Conservation (phyloP, 768 basidiomycete genomes). For the Xanthoconium stramineum region DNA sequence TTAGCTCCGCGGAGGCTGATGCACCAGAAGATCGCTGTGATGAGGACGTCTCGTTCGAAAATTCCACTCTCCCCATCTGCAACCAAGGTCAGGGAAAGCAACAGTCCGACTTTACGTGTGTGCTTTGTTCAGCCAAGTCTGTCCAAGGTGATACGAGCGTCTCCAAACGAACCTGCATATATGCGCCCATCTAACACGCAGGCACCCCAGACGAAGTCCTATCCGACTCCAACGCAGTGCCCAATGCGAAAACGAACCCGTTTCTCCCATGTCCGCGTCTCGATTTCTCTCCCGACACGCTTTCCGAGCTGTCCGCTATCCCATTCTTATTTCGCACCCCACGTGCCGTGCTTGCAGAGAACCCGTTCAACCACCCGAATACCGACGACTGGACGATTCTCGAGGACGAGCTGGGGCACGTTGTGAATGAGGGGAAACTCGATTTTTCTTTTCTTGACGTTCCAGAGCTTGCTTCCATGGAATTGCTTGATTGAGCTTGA, state of each 20-base stretch:
- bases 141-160: constrained; percentile 21
- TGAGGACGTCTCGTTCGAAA: not conserved
- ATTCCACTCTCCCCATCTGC: constrained; percentile 11
- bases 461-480: constrained; percentile 14
- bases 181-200: constrained; percentile 21
- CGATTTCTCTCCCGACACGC: constrained; percentile 12
- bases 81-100: constrained; percentile 8
- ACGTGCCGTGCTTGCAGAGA: not conserved
- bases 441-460: constrained; percentile 28
- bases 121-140: constrained; percentile 17
- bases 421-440: constrained; percentile 21
- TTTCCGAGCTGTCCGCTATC: constrained; percentile 29
- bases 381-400: constrained; percentile 13
- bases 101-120: constrained; percentile 15
- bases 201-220: constrained; percentile 5
- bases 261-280: constrained; percentile 1
- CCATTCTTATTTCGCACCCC: constrained; percentile 30
- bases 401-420: constrained; percentile 20
- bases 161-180: constrained; percentile 7
- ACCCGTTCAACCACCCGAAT: not conserved
- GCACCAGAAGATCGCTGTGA: not conserved
- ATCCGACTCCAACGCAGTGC: not conserved
- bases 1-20: constrained; percentile 5
- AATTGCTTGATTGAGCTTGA: constrained; percentile 9
- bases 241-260: not conserved